phyloP scores from a whole-genome alignment of 202 grass and related monocot species.

The Setaria italica region DNA sequence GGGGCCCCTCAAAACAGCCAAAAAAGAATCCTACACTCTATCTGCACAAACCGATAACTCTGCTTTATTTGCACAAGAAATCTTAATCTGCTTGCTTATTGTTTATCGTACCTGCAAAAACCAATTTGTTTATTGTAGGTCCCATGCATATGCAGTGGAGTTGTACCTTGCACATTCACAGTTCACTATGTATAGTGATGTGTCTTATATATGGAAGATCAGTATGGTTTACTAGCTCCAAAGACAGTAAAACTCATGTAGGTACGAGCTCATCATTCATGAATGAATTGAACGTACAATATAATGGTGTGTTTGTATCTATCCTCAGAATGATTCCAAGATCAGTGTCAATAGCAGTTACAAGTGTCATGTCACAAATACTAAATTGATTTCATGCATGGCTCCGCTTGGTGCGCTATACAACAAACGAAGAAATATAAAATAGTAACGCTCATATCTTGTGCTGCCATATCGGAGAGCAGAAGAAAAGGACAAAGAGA shows the following conservation, averaged over 20 bases:
- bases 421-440: constrained; percentile 6
- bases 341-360: constrained; percentile 21
- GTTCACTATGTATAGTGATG: too few species aligned
- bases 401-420: not conserved
- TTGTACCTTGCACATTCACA: too few species aligned
- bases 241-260: not conserved
- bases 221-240: not conserved
- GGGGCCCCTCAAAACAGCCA: constrained; percentile 1
- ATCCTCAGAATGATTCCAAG: constrained; percentile 1
- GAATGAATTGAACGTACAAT: not conserved
- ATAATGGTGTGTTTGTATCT: not conserved
- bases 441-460: not conserved
- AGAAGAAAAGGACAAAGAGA: not conserved
- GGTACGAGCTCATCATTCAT: not conserved
- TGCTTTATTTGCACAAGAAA: not conserved
- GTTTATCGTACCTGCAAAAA: too few species aligned
- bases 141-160: too few species aligned
- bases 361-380: constrained; percentile 31
- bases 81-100: not conserved
- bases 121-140: not conserved
- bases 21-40: not conserved
- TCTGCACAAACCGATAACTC: not conserved
- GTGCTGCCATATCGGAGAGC: not conserved
- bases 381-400: not conserved
- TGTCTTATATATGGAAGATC: too few species aligned